Evolutionary conservation across 345 rosid species (phyloP).

Genomic region (Bretschneidera sinensis): DNA sequence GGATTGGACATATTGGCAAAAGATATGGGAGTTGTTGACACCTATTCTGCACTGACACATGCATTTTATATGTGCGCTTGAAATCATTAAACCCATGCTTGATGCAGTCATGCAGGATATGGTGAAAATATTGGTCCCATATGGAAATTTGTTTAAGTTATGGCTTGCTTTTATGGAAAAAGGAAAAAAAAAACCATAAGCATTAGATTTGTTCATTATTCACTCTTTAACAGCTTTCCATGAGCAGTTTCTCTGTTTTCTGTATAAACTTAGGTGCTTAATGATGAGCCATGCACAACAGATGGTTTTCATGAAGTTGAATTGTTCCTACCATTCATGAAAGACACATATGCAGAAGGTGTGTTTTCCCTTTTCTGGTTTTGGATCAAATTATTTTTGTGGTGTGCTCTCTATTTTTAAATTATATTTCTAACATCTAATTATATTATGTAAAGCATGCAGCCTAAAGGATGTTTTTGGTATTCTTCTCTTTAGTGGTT

Average conservation of each 20-base stretch:
- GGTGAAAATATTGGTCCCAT: too few relatives aligned
- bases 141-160: background rate
- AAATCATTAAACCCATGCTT: too few relatives aligned
- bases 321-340: conserved; percentile 67
- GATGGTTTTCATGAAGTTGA: conserved; percentile 72
- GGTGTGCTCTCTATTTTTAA: conserved; percentile 3
- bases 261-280: conserved; percentile 45
- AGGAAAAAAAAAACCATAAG: background rate
- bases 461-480: conserved; percentile 57
- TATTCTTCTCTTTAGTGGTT: conserved; percentile 54
- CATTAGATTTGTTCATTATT: background rate
- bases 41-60: too few relatives aligned
- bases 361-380: conserved; percentile 17
- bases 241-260: conserved; percentile 4
- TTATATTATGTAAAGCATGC: conserved; percentile 49
- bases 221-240: background rate
- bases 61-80: too few relatives aligned
- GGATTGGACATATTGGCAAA: too few relatives aligned
- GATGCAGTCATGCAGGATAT: too few relatives aligned
- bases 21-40: too few relatives aligned
- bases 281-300: conserved; percentile 46
- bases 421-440: conserved; percentile 21
- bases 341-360: conserved; percentile 55
- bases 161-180: background rate
- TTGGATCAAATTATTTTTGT: conserved; percentile 6